Base-by-base conservation (phyloP, 306 rosid species). In the Arachis stenosperma region DNA sequence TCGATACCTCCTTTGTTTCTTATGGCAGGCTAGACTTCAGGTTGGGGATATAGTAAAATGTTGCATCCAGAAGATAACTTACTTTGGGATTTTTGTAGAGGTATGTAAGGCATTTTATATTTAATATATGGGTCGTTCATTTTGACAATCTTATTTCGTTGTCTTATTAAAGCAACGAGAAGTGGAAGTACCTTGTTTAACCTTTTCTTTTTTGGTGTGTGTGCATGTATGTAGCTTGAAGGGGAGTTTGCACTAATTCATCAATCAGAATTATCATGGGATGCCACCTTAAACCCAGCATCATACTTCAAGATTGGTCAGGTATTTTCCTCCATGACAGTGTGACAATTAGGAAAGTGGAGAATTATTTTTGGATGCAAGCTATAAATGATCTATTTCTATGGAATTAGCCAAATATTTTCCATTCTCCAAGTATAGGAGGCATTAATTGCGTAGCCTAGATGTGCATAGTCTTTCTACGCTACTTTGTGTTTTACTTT, bases 261-360 rank as follows among this genome's bases (percentile, higher is more conserved):
- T 81, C 99, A 89, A 88, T 78, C 97, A 61, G 93, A 94, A 87
- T 79, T 94, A 78, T 89, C 99, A 2, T 94, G 99, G 99, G 99
- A 94, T 82, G 88, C 86, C 79, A 87, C 91, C 55, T 71, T 90
- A 80, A 85, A 88, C 83, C 95, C 96, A 50, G 43, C 86, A 52
- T 77, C 86, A n/a, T 88, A 81, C 84, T 94, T 81, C 66, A 91
- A 88, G 91, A 84, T 94, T 69, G 97, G 94, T 70, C 99, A 94
- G 99, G 99, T 94, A 88, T 74, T 77, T 81, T 66, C 14, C 75
- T 62, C 52, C 22, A 39, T 29, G 75, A 57, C 22, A 41, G 10
- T 56, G 44, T 65, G 74, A 59, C 46, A 66, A 47, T 50, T 73
- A 68, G 27, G 37, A n/a, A 48, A 77, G 37, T 30, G 27, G 55